Base-by-base conservation (phyloP, 208 protist genomes). In the Phytomonas sp. region DNA sequence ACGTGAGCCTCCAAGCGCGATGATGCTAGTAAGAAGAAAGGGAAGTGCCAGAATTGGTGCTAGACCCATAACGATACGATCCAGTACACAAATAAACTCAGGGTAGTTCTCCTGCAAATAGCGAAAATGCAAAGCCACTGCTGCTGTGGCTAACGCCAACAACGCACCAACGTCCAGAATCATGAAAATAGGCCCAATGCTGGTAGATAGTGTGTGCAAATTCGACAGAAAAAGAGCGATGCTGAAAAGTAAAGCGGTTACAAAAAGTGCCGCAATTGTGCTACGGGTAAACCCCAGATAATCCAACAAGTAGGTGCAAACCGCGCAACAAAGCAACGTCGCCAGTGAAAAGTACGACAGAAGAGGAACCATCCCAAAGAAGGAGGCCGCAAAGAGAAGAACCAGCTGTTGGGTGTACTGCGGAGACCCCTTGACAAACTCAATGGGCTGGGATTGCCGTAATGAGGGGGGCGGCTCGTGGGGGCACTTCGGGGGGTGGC, bases 61-160 rank as follows among this genome's bases (percentile, higher is more conserved):
- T 30, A 84, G 68, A 1, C 76, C 82, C 63, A 96, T 74, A 32
- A 86, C 78, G 7, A 78, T 71, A 11, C 89, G 82, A 75, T 96
- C 88, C 74, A 91, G 75, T 23, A 78, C 61, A 70, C 80, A 88
- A 19, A 88, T 75, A 36, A 91, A 78, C 60, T 86, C 83, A 4
- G 91, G 91, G 49, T 74, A 88, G 16, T 72, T 74, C 70, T 86
- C 69, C 76, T 96, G 91, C 36, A 96, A 49, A 82, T 86, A 96
- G 3, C 81, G 82, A 73, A 94, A 96, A 75, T 96, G 91, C 67
- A 92, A 77, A 64, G 89, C 66, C 0, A 78, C 76, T 0, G 82
- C 72, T 33, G 80, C 84, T 14, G 78, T 75, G 12, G 75, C 66
- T 8, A 79, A 32, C 34, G 78, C 2, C 19, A 92, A 66, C 23